A percentile compares a stretch with the other conserved stretches of the same genome.
These are phyloP conservation scores for Euphorbia pulcherrima DNA, from an alignment of 345 rosid species.

Conservation along the genomic window DNA sequence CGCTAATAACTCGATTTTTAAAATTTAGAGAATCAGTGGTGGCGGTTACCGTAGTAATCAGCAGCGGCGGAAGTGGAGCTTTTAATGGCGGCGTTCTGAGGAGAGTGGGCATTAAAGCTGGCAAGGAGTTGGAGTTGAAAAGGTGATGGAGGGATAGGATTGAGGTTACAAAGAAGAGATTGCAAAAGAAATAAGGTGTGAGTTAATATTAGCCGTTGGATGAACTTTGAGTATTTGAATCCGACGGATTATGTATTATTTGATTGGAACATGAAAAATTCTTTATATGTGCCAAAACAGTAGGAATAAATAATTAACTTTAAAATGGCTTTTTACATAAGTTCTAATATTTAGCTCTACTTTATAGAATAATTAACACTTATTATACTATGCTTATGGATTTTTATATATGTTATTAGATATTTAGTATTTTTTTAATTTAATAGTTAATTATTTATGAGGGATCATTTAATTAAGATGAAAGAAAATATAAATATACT, in stretches of 20 bases:
- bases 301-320: too few species aligned
- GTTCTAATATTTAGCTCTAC: too few species aligned
- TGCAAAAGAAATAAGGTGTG: not conserved
- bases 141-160: not conserved
- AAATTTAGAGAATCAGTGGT: constrained; percentile 24
- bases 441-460: too few species aligned
- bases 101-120: constrained; percentile 67
- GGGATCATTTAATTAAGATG: too few species aligned
- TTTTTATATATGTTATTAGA: too few species aligned
- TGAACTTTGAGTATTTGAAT: not conserved
- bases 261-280: too few species aligned
- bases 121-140: not conserved
- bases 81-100: constrained; percentile 53
- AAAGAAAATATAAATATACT: too few species aligned
- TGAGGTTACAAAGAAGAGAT: not conserved
- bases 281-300: too few species aligned
- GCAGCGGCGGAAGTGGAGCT: constrained; percentile 29
- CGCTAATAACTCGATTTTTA: constrained; percentile 34
- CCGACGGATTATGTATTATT: not conserved
- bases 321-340: too few species aligned
- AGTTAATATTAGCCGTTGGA: constrained; percentile 24
- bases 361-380: too few species aligned
- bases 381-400: too few species aligned
- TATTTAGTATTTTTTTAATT: too few species aligned
- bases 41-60: not conserved